phyloP scores from a whole-genome alignment of 1,284 basidiomycete species.

The Vanrija humicola region DNA sequence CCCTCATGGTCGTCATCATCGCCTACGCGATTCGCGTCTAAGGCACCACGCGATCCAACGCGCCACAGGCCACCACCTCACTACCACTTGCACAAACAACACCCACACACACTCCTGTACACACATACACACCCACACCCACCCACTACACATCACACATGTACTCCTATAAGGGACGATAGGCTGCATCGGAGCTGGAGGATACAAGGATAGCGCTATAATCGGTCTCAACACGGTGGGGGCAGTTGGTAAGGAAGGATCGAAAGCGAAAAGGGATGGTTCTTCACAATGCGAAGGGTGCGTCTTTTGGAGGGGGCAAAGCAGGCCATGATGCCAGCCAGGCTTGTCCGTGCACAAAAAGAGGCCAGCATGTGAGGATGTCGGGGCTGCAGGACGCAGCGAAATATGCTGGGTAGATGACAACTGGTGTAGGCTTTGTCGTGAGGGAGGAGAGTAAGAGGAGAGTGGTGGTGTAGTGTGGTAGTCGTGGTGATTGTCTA shows the following conservation, averaged over 20 bases:
- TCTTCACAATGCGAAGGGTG: too few species aligned
- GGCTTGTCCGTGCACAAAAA: not conserved
- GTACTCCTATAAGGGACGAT: not conserved
- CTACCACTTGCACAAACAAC: not conserved
- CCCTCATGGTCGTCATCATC: constrained; percentile 41
- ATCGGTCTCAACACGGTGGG: constrained; percentile 1
- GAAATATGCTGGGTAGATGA: constrained; percentile 1
- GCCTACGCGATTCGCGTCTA: constrained; percentile 40
- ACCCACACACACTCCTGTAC: not conserved
- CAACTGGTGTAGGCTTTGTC: not conserved
- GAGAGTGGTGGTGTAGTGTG: not conserved
- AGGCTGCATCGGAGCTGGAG: constrained; percentile 7
- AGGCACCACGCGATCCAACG: too few species aligned
- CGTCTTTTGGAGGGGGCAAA: not conserved
- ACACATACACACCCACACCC: not conserved
- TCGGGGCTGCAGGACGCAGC: not conserved
- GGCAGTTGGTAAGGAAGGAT: constrained; percentile 4
- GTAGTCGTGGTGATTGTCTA: not conserved
- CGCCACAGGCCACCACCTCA: too few species aligned
- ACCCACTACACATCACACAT: not conserved
- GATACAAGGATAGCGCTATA: constrained; percentile 9
- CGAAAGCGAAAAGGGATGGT: constrained; percentile 11
- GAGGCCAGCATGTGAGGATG: not conserved
- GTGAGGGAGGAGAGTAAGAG: not conserved
- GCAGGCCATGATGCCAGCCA: not conserved